These are phyloP conservation scores for Termitomyces sp. DNA, from an alignment of 768 basidiomycete species.

Conservation along the genomic window DNA sequence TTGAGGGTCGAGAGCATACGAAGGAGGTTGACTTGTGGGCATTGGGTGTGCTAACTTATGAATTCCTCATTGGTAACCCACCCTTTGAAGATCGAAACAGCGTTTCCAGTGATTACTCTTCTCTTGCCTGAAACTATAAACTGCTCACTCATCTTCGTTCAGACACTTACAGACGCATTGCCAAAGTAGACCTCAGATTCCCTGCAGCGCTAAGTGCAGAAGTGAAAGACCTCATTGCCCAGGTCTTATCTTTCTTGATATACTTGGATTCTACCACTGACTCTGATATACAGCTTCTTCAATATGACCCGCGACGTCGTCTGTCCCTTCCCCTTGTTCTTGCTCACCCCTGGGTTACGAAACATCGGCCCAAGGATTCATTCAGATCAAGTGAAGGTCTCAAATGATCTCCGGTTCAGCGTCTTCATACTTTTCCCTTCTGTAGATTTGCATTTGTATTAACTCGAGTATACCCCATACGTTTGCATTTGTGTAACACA, in stretches of 20 bases:
- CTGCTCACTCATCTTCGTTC: not conserved
- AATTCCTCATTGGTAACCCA: constrained; percentile 79
- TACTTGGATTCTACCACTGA: not conserved
- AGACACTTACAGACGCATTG: constrained; percentile 91
- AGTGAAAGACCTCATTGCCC: constrained; percentile 59
- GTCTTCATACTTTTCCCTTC: not conserved
- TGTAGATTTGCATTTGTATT: not conserved
- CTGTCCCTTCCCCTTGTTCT: constrained; percentile 70
- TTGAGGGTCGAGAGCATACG: constrained; percentile 84
- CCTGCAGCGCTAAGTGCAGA: constrained; percentile 55
- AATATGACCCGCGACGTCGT: constrained; percentile 73
- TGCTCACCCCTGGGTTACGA: constrained; percentile 83
- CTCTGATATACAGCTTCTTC: constrained; percentile 59
- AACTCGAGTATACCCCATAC: not conserved
- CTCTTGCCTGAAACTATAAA: not conserved
- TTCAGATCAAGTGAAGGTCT: constrained; percentile 16
- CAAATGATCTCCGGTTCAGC: not conserved
- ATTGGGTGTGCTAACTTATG: constrained; percentile 92
- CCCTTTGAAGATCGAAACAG: constrained; percentile 83
- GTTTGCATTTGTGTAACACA: not conserved
- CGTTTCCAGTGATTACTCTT: constrained; percentile 52
- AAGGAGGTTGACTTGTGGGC: constrained; percentile 96
- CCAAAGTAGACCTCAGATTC: constrained; percentile 75
- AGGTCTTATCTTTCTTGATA: constrained; percentile 29
- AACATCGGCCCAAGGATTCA: constrained; percentile 47